Evolutionary conservation across 2,329 filamentous ascomycete species (phyloP), one percentile per base, ranked within the genome.

Genomic region (Xylaria sp.): DNA sequence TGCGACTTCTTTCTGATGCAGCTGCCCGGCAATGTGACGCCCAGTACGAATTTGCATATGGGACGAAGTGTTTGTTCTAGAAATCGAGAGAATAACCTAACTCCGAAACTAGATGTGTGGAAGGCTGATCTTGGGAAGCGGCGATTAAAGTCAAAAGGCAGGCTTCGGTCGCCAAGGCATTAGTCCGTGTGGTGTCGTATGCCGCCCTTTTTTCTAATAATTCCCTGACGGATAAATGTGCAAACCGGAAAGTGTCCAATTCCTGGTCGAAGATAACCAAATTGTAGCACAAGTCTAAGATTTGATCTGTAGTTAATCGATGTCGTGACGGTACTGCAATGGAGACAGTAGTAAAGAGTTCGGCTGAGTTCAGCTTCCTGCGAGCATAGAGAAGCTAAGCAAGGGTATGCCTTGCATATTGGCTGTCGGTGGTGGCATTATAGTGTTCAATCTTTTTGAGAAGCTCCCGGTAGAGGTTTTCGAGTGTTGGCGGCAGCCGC

Each of bases 181-280:
- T 52, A 38, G 38, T 28, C 43, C 19, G 12, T 8, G 14, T 6
- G 19, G 9, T 40, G 15, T 17, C 3, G 19, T 45, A 59, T 40
- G 37, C 17, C 7, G 14, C 4, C 15, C 47, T 14, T 1, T 11
- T 23, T 47, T 60, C 42, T 4, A 60, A 31, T 12, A 60, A 60
- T 31, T 60, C 49, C 25, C 42, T 45, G 31, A 60, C 49, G 2
- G 49, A 60, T 23, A 60, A 17, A 46, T 60, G 42, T 5, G 49
- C 40, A 40, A 60, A 60, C 23, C 19, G 33, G 35, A 60, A 60
- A 17, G 25, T 40, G 42, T 60, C 42, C 40, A 25, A 1, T 17
- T 2, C 33, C 11, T 6, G 17, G 40, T 60, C 42, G 17, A 45
- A 53, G 0, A 42, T 15, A 1, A 60, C 25, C 6, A 60, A 21